Percentiles rank a stretch among this genome's conserved stretches.
Conservation (phyloP, 2,329 filamentous ascomycete genomes). For the Blastomyces parvus region DNA sequence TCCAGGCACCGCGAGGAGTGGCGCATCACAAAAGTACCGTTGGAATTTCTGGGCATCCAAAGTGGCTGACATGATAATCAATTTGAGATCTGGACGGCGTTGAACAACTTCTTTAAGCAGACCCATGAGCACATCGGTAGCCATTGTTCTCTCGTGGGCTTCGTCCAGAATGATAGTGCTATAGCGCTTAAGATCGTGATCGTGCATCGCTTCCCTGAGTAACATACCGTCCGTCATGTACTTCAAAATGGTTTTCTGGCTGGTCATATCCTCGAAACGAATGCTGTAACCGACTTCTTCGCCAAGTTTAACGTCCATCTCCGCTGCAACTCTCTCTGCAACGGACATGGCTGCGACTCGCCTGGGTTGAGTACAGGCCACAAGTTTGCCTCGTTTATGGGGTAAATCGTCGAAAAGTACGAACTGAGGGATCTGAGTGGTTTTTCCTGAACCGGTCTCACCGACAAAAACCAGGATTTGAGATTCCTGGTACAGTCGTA, state of each 20-base stretch:
- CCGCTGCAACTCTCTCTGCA: conserved; percentile 91
- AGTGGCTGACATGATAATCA: conserved; percentile 98
- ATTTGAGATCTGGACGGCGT: conserved; percentile 81
- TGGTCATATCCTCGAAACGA: conserved; percentile 92
- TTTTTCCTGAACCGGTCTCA: conserved; percentile 98
- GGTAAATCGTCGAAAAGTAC: conserved; percentile 95
- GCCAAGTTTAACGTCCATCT: conserved; percentile 87
- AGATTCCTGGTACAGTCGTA: conserved; percentile 81
- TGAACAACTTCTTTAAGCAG: conserved; percentile 81
- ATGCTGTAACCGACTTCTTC: conserved; percentile 98
- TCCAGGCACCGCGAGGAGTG: conserved; percentile 85
- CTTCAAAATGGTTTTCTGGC: conserved; percentile 82
- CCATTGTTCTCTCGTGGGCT: conserved; percentile 93
- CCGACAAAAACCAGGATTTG: conserved; percentile 98
- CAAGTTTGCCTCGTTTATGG: conserved; percentile 73
- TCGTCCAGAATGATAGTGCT: conserved; percentile 98
- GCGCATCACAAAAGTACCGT: conserved; percentile 90
- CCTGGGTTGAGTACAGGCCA: conserved; percentile 94
- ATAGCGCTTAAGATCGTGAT: conserved; percentile 83
- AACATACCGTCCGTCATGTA: conserved; percentile 99
- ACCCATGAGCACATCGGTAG: conserved; percentile 96
- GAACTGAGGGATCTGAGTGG: conserved; percentile 97
- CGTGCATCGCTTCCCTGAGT: conserved; percentile 90
- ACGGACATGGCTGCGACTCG: conserved; percentile 98
- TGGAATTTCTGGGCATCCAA: conserved; percentile 98